These are phyloP conservation scores for Pelargonium cotyledonis DNA, from an alignment of 441 rosid genomes.

Conservation along the genomic window DNA sequence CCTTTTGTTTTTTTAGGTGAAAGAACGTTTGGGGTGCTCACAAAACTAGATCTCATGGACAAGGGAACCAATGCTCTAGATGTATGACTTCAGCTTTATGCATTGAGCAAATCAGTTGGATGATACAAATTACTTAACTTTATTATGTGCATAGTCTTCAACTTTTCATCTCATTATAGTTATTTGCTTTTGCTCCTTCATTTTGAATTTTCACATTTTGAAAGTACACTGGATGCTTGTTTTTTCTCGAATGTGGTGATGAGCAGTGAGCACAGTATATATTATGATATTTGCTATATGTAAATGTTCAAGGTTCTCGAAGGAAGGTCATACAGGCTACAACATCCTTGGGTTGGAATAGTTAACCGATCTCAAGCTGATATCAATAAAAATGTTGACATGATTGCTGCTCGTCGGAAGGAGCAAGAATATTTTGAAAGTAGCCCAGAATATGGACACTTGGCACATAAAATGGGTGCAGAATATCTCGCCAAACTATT, in stretches of 20 bases:
- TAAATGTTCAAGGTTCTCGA: slow-evolving; percentile 67
- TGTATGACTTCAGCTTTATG: slow-evolving; percentile 32
- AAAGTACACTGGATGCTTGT: neutral
- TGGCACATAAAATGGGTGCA: slow-evolving; percentile 92
- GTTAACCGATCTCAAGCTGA: slow-evolving; percentile 99
- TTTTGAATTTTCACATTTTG: neutral
- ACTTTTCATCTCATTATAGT: neutral
- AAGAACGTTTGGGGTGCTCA: slow-evolving; percentile 93
- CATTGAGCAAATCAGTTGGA: slow-evolving; percentile 14
- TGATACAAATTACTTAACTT: slow-evolving; percentile 16
- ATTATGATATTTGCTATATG: slow-evolving; percentile 19
- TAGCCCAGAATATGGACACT: slow-evolving; percentile 95
- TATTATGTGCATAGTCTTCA: neutral
- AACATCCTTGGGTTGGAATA: slow-evolving; percentile 99
- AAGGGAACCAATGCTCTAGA: slow-evolving; percentile 93
- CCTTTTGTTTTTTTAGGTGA: slow-evolving; percentile 46
- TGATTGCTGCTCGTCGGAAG: slow-evolving; percentile 85
- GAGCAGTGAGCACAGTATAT: neutral
- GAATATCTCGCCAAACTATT: slow-evolving; percentile 94
- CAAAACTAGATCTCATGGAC: slow-evolving; percentile 99
- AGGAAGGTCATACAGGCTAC: slow-evolving; percentile 89
- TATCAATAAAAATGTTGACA: slow-evolving; percentile 91
- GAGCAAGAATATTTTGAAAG: slow-evolving; percentile 94
- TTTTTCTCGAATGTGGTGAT: slow-evolving; percentile 3
- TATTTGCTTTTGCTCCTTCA: neutral